phyloP scores from a whole-genome alignment of 2,329 filamentous ascomycete genomes.

The Penicillium sp. region DNA sequence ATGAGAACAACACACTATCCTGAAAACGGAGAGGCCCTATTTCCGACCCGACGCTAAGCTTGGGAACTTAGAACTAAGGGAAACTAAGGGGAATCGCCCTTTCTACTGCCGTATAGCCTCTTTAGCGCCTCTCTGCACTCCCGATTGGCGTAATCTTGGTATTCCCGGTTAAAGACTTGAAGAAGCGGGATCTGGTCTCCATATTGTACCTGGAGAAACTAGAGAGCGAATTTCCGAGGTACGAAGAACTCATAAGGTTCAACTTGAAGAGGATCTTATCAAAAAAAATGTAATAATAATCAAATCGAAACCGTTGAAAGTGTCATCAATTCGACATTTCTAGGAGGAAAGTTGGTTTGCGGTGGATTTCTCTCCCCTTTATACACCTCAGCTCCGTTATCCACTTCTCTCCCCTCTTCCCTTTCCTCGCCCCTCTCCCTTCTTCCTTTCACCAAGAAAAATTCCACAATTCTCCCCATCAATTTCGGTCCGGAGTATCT shows the following conservation, averaged over 20 bases:
- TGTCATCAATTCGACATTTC: slow-evolving; percentile 1
- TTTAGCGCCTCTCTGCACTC: neutral
- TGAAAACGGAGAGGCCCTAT: neutral
- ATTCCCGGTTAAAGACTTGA: slow-evolving; percentile 9
- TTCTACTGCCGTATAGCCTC: neutral
- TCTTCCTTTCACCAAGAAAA: slow-evolving; percentile 2
- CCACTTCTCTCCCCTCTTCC: slow-evolving; percentile 15
- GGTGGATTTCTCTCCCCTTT: slow-evolving; percentile 8
- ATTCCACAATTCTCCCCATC: slow-evolving; percentile 1
- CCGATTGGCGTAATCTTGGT: slow-evolving; percentile 9
- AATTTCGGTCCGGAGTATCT: neutral
- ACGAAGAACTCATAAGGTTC: neutral
- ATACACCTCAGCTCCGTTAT: slow-evolving; percentile 21
- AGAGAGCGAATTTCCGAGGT: neutral
- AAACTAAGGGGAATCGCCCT: neutral
- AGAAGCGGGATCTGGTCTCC: neutral
- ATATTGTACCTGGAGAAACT: neutral
- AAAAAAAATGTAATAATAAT: neutral
- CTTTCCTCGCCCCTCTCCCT: slow-evolving; percentile 8
- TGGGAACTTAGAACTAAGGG: neutral
- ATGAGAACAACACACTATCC: neutral
- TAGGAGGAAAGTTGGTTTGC: neutral
- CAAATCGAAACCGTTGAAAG: neutral
- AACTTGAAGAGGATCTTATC: neutral
- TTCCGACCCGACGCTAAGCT: neutral